phyloP scores from a whole-genome alignment of 208 protist genomes.

The Jaenimonas drosophilae region DNA sequence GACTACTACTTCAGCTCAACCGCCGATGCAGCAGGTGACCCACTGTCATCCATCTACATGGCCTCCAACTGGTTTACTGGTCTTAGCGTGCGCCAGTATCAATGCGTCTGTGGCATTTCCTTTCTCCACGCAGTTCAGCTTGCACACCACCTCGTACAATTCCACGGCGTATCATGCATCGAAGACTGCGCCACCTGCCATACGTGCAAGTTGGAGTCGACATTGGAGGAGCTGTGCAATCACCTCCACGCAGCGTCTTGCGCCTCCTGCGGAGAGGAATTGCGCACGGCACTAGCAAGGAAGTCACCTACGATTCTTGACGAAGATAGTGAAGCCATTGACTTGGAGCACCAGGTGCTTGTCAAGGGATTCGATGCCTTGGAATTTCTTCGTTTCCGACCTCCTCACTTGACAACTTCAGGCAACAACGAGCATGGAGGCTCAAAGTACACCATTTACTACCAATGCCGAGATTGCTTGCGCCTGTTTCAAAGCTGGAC shows the following conservation, averaged over 20 bases:
- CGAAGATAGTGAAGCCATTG: too few relatives aligned
- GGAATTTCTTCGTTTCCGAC: too few relatives aligned
- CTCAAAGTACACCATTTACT: constrained; percentile 38
- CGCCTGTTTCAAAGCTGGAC: constrained; percentile 45
- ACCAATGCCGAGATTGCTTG: constrained; percentile 58
- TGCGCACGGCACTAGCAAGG: background rate
- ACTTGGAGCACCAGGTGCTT: too few relatives aligned
- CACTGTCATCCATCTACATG: constrained; percentile 23
- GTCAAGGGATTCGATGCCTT: too few relatives aligned
- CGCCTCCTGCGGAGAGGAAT: constrained; percentile 2
- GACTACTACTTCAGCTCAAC: constrained; percentile 40
- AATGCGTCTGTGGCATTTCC: constrained; percentile 46
- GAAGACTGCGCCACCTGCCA: constrained; percentile 22
- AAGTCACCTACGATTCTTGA: background rate
- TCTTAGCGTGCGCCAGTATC: constrained; percentile 40
- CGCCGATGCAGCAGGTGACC: too few relatives aligned
- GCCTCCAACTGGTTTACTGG: constrained; percentile 27
- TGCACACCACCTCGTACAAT: constrained; percentile 39
- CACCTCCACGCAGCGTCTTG: constrained; percentile 14
- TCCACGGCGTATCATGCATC: constrained; percentile 34
- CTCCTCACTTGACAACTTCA: too few relatives aligned
- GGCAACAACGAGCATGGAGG: constrained; percentile 1
- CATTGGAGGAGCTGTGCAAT: constrained; percentile 22
- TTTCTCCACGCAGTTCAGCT: constrained; percentile 45
- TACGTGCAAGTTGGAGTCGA: constrained; percentile 19